Base-by-base conservation (phyloP, 768 basidiomycete species). In the Asterophora parasitica region DNA sequence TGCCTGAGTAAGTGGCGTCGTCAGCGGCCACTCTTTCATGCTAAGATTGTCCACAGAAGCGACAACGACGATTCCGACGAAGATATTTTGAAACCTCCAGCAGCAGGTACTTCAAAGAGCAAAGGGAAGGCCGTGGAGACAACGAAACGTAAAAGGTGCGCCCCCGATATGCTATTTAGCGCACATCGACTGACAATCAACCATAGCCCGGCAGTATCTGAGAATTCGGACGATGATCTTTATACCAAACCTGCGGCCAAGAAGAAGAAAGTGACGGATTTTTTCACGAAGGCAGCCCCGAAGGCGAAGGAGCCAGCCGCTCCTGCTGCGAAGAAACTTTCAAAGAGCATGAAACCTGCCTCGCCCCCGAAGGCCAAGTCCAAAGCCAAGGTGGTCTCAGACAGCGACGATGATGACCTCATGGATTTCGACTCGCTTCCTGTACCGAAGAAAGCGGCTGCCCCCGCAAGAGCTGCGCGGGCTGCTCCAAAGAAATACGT, bases 131-230 rank as follows among this genome's bases (percentile, higher is more conserved):
- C 51, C 3, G 54, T 59, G 44, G 59, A 56, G 12, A 53, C 58
- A 12, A 60, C 67, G 36, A 90, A 90, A 65, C 80, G 86, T 35
- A 91, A 89, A 65, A 85, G 78, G 88, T 84, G 49, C 36, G 56
- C 39, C 16, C 26, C 42, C 23, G 12, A 27, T 2, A 8, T 37
- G 23, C 23, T 23, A 23, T 7, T 7, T 33, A 12, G 41, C 13
- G 34, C 40, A 11, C 12, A 30, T 44, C 37, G 23, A 3, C 15
- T 50, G 34, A 50, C 46, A 4, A 39, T 20, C 28, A 20, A 46
- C 20, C 33, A 49, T 49, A 77, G 73, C 38, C 61, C 64, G 23
- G 61, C 56, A 36, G 55, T 54, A 16, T 68, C 67, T 37, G 70
- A 71, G 45, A 75, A 76, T 16, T 61, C 66, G 39, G 63, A 64